These are phyloP conservation scores for Flueggea neowawraea DNA, from an alignment of 441 rosid species.

Conservation along the genomic window DNA sequence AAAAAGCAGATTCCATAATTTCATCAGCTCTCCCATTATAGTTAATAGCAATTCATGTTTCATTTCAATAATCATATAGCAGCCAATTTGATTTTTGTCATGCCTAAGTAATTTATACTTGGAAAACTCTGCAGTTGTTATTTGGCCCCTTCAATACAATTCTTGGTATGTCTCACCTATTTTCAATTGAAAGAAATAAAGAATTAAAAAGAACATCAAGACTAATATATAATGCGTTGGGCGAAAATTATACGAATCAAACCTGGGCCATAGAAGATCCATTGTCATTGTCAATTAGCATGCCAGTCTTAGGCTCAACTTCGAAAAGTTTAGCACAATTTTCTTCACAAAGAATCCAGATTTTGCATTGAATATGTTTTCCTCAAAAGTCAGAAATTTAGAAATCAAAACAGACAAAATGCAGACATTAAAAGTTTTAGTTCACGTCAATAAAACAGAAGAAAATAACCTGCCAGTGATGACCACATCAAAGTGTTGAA, in stretches of 20 bases:
- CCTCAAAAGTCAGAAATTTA: no score
- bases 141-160: slow-evolving; percentile 31
- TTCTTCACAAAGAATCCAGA: slow-evolving; percentile 95
- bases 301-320: slow-evolving; percentile 85
- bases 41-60: no score
- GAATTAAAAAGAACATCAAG: background rate
- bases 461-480: slow-evolving; percentile 84
- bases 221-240: background rate
- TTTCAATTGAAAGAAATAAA: slow-evolving; percentile 12
- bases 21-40: no score
- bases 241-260: background rate
- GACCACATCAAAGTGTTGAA: slow-evolving; percentile 82
- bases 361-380: slow-evolving; percentile 50
- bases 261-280: slow-evolving; percentile 98
- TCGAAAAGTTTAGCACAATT: slow-evolving; percentile 86
- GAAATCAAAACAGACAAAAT: no score
- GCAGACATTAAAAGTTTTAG: no score
- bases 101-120: slow-evolving; percentile 32
- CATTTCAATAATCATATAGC: no score
- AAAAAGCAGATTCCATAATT: slow-evolving; percentile 8
- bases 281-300: slow-evolving; percentile 90
- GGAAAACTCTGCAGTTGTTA: slow-evolving; percentile 62
- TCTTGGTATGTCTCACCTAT: slow-evolving; percentile 70
- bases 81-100: no score
- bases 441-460: no score